Conservation (phyloP, 192 early-diverging fungal genomes). For the Backusella circina region DNA sequence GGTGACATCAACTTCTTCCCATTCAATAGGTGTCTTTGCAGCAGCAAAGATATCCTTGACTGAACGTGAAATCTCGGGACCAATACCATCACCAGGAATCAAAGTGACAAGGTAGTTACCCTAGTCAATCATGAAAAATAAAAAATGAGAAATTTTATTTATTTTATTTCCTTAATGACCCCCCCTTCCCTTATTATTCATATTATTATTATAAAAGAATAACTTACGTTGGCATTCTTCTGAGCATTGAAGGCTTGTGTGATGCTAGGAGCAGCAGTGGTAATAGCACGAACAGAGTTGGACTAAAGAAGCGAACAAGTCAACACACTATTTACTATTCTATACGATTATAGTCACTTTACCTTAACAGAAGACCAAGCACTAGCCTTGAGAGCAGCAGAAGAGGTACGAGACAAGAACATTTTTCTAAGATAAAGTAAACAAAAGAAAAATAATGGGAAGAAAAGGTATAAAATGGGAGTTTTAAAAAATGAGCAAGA, state of each 20-base stretch:
- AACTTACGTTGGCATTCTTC: slow-evolving; percentile 57
- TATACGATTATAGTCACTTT: neutral
- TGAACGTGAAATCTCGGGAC: slow-evolving; percentile 93
- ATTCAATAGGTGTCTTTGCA: slow-evolving; percentile 90
- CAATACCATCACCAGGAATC: slow-evolving; percentile 80
- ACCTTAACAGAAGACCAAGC: slow-evolving; percentile 33
- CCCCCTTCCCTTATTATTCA: neutral
- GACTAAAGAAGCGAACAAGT: slow-evolving; percentile 3
- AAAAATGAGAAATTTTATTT: neutral
- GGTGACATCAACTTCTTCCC: slow-evolving; percentile 94
- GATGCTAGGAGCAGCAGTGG: slow-evolving; percentile 42
- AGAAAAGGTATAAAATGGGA: slow-evolving; percentile 9
- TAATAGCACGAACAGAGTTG: slow-evolving; percentile 36
- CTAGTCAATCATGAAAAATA: slow-evolving; percentile 15
- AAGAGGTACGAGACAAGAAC: slow-evolving; percentile 37
- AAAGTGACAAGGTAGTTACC: slow-evolving; percentile 89
- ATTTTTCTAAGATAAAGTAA: slow-evolving; percentile 20
- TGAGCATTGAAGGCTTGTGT: slow-evolving; percentile 50
- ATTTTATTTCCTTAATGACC: neutral
- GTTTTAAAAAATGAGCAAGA: neutral
- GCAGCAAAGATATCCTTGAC: slow-evolving; percentile 92
- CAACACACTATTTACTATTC: too few species aligned
- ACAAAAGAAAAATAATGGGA: slow-evolving; percentile 15
- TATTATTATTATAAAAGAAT: neutral
- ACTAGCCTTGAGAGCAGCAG: slow-evolving; percentile 25